Base-by-base conservation (phyloP, 768 basidiomycete genomes). In the Galerina marginata region DNA sequence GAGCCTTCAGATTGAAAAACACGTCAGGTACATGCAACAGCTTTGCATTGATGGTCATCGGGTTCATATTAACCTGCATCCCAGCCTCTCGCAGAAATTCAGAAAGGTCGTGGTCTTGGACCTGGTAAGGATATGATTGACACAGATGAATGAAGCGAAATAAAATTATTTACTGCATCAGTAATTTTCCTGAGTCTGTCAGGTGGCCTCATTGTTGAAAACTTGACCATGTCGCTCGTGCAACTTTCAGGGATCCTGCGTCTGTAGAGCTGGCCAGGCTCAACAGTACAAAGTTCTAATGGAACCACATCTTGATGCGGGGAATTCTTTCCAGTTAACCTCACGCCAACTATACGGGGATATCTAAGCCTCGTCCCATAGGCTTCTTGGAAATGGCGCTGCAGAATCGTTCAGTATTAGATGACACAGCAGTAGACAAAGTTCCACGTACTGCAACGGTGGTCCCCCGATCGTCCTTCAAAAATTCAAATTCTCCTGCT, bases 211-310 rank as follows among this genome's bases (percentile, higher is more conserved):
- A 81, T 71, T 0, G 81, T 81, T 0, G 86, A 75, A 50, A 86
- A 86, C 1, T 73, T 74, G 0, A 87, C 79, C 63, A 84, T 81
- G 0, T 69, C 69, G 6, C 70, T 42, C 62, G 77, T 62, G 2
- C 72, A 54, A 7, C 78, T 71, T 0, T 76, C 75, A 0, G 79
- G 79, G 0, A 87, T 59, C 58, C 74, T 80, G 52, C 77, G 74
- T 54, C 70, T 82, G 64, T 77, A 86, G 0, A 85, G 65, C 54
- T 89, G 87, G 2, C 83, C 79, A 0, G 77, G 73, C 3, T 77
- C 63, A 10, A 89, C 60, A 0, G 62, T 25, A 55, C 83, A 86
- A 0, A 84, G 59, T 58, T 89, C 86, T 0, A 81, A 75, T 0
- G 87, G 87, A 4, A 87, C 71, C n/a, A 80, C 69, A 0, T 73